phyloP scores from a whole-genome alignment of 192 early-diverging fungal genomes.

The Coemansia sp. region DNA sequence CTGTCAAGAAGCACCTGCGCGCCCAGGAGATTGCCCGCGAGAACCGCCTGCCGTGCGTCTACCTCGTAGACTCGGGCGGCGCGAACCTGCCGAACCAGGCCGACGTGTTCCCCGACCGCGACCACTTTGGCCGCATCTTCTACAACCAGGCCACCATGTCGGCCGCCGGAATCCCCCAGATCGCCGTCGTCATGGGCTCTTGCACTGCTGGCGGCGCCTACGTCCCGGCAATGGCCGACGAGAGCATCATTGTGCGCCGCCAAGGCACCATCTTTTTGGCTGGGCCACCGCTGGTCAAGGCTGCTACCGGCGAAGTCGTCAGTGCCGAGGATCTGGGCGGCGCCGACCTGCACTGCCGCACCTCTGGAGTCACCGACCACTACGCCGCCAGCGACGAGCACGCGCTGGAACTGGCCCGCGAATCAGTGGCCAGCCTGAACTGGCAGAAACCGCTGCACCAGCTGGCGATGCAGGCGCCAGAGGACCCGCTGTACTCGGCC shows the following conservation, averaged over 20 bases:
- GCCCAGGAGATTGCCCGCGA: conserved; percentile 95
- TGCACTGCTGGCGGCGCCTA: conserved; percentile 98
- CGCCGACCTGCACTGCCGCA: conserved; percentile 88
- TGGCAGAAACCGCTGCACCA: conserved; percentile 54
- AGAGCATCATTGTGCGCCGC: conserved; percentile 90
- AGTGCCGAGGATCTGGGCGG: conserved; percentile 92
- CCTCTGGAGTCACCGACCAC: conserved; percentile 95
- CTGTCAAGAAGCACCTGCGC: conserved; percentile 95
- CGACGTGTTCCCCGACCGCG: conserved; percentile 93
- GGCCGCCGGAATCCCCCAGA: conserved; percentile 79
- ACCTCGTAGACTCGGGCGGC: conserved; percentile 92
- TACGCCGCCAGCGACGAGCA: conserved; percentile 82
- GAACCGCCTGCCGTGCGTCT: conserved; percentile 91
- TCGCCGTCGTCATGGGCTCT: conserved; percentile 95
- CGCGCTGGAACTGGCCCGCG: conserved; percentile 75
- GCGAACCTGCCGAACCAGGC: conserved; percentile 91
- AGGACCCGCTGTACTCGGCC: conserved; percentile 75
- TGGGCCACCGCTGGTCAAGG: conserved; percentile 92
- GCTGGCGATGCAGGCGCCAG: conserved; percentile 48
- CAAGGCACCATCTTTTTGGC: conserved; percentile 97
- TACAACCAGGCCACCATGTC: conserved; percentile 88
- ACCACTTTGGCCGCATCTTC: conserved; percentile 93
- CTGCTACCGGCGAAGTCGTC: conserved; percentile 93
- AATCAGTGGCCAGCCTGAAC: conserved; percentile 84
- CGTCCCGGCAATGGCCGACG: conserved; percentile 97